Evolutionary conservation across 1,284 basidiomycete genomes (phyloP), one percentile per base, ranked within the genome.

Genomic region (Salmacisia buchloeana): DNA sequence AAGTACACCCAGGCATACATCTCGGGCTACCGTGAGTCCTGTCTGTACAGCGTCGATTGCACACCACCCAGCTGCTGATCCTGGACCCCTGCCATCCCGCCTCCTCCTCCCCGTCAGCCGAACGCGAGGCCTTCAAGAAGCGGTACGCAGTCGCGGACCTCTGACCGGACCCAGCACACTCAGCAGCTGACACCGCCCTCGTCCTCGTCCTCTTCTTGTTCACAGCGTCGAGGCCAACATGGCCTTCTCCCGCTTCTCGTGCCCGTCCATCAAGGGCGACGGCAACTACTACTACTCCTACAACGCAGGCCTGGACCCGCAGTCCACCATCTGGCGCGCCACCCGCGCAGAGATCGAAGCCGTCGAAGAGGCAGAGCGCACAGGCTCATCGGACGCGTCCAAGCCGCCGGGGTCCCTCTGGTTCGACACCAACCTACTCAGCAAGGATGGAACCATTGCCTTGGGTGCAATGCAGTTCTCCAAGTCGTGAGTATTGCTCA

Each of bases 261-360:
- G 70, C 57, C 77, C 77, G 23, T 72, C 74, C 1, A 64, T 67
- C 56, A 77, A 76, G 46, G 69, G 66, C 35, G 71, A 77, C 38
- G 76, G 69, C 38, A 66, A 67, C 15, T 77, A 72, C 69, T 79
- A 79, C 67, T 77, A 76, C 64, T 64, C 57, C 45, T 78, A 71
- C 72, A 79, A 79, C 66, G 60, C 68, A 10, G 77, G 77, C 15
- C 72, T 79, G 18, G 71, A 73, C 23, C 73, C 77, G 2, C 77
- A 79, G 62, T 66, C 69, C 21, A 65, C 72, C 45, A 74, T 76
- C 63, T 79, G 69, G 60, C 58, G 66, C 13, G 75, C 75, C 23
- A 69, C 49, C 38, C 63, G 65, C 36, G 57, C 67, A 23, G 65
- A 79, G 54, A 64, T 79, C 15, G 63, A 69, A 10, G 62, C 52